Evolutionary conservation across 2,329 filamentous ascomycete genomes (phyloP).

Genomic region (Epichloe elymi): DNA sequence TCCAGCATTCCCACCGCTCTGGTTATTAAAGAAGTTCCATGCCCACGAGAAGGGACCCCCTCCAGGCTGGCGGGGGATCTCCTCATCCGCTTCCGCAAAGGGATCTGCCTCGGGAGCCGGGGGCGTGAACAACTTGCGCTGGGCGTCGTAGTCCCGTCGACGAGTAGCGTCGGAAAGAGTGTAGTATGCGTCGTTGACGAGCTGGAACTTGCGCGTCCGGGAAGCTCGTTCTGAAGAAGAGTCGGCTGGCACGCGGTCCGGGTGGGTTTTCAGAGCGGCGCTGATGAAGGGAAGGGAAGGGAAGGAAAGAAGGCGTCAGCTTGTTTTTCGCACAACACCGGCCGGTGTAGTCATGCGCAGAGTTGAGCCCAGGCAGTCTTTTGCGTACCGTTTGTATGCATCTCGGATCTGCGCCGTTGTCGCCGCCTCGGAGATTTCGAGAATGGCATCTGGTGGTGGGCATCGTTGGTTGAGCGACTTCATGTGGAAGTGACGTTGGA

Average conservation of each 20-base stretch:
- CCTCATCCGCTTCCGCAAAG: constrained; percentile 32
- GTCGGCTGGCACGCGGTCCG: constrained; percentile 73
- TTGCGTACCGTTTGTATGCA: constrained; percentile 73
- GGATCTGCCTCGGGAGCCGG: constrained; percentile 21
- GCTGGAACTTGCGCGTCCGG: constrained; percentile 80
- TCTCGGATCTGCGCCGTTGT: constrained; percentile 74
- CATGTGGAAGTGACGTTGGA: not conserved
- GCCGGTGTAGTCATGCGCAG: no score
- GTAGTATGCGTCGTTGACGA: constrained; percentile 88
- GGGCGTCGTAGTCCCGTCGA: constrained; percentile 72
- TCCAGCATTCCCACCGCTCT: constrained; percentile 15
- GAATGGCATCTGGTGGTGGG: constrained; percentile 47
- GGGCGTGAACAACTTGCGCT: constrained; percentile 27
- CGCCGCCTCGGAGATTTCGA: constrained; percentile 61
- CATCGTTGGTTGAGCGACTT: not conserved
- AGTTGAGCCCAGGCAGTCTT: not conserved
- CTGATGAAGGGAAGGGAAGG: constrained; percentile 25
- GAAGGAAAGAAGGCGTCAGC: no score
- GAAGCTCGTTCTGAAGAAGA: constrained; percentile 71
- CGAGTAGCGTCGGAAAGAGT: constrained; percentile 69
- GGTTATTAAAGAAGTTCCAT: constrained; percentile 44
- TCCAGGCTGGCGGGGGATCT: constrained; percentile 29
- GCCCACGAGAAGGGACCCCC: constrained; percentile 63
- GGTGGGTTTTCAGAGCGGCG: constrained; percentile 82
- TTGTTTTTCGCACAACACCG: no score